Conservation (phyloP, 2,329 filamentous ascomycete genomes). For the Venturiaceae sp. region DNA sequence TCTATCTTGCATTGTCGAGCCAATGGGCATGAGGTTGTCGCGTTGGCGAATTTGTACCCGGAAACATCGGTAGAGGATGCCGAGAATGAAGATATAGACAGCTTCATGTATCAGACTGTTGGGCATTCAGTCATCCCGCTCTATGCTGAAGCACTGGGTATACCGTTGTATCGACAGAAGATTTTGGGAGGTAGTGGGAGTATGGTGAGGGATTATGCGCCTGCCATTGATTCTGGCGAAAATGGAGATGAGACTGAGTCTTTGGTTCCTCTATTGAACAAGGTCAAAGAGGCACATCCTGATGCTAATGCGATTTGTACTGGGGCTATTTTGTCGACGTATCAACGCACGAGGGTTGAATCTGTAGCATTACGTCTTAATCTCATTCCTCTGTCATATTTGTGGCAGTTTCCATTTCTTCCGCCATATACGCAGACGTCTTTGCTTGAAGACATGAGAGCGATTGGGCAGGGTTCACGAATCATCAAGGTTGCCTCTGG, state of each 20-base stretch:
- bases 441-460: conserved; percentile 73
- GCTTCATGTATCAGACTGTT: conserved; percentile 99
- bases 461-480: conserved; percentile 69
- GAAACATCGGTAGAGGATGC: conserved; percentile 21
- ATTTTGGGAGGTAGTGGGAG: conserved; percentile 66
- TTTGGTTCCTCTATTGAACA: conserved; percentile 63
- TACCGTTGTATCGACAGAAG: conserved; percentile 74
- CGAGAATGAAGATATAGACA: conserved; percentile 64
- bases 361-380: conserved; percentile 79
- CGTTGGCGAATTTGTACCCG: conserved; percentile 81
- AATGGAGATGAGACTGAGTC: conserved; percentile 75
- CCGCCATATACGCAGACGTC: conserved; percentile 40
- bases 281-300: conserved; percentile 60
- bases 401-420: conserved; percentile 84
- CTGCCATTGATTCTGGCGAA: not conserved
- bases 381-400: conserved; percentile 70
- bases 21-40: conserved; percentile 77
- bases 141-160: conserved; percentile 66
- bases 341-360: conserved; percentile 93
- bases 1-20: conserved; percentile 81
- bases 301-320: conserved; percentile 79
- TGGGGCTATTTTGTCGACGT: conserved; percentile 88
- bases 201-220: conserved; percentile 59
- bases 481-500: conserved; percentile 94
- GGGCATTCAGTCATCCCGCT: conserved; percentile 80